phyloP scores from a whole-genome alignment of 495 filamentous ascomycete species.

The Hypoxylon cercidicola region DNA sequence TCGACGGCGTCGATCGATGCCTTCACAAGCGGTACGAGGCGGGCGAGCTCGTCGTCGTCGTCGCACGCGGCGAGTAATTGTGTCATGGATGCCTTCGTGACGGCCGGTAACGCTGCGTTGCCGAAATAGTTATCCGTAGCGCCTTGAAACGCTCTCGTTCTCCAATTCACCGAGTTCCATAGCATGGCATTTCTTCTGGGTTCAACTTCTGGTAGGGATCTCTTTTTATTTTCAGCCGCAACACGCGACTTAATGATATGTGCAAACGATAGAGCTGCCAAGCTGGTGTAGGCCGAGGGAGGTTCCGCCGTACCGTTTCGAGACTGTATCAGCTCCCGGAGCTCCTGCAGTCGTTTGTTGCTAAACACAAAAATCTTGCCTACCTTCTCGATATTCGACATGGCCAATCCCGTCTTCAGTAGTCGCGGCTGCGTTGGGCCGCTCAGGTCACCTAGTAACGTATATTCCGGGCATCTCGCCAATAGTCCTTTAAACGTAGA shows the following conservation, averaged over 20 bases:
- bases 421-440: conserved; percentile 45
- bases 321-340: conserved; percentile 35
- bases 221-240: conserved; percentile 15
- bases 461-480: conserved; percentile 45
- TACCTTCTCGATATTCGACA: conserved; percentile 41
- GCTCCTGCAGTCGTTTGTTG: conserved; percentile 38
- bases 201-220: conserved; percentile 33
- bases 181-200: conserved; percentile 35
- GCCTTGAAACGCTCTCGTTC: conserved; percentile 43
- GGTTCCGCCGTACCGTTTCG: conserved; percentile 29
- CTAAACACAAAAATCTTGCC: conserved; percentile 52
- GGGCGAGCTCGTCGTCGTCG: conserved; percentile 35
- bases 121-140: conserved; percentile 48
- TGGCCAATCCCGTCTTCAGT: conserved; percentile 29
- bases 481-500: conserved; percentile 34
- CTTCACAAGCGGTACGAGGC: conserved; percentile 38
- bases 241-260: conserved; percentile 45
- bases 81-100: conserved; percentile 38
- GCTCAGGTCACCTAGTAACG: conserved; percentile 42
- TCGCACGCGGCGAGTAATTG: conserved; percentile 32
- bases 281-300: conserved; percentile 47
- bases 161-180: conserved; percentile 50
- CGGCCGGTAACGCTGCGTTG: conserved; percentile 43
- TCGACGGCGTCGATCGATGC: conserved; percentile 45
- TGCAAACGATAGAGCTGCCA: conserved; percentile 45